phyloP scores from a whole-genome alignment of 331 rosid genomes.

The Malus hybrid region DNA sequence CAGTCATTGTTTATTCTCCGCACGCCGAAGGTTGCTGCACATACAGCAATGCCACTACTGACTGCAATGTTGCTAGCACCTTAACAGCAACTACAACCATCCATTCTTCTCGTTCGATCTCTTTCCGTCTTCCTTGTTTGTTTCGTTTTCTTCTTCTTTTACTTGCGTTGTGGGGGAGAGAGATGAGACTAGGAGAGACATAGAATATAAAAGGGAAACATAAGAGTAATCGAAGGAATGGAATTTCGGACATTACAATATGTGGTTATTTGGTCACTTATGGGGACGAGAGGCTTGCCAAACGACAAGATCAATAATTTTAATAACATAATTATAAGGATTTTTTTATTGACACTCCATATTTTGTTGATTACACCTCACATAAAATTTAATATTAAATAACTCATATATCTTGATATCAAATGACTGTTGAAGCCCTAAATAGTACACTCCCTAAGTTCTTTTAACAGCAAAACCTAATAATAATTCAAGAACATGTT shows the following conservation, averaged over 20 bases:
- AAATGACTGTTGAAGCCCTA: too few relatives aligned
- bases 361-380: too few relatives aligned
- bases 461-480: too few relatives aligned
- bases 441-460: too few relatives aligned
- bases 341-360: too few relatives aligned
- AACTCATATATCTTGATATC: too few relatives aligned
- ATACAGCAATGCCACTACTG: not conserved
- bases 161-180: not conserved
- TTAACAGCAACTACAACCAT: not conserved
- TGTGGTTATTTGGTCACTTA: not conserved
- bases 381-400: too few relatives aligned
- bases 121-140: not conserved
- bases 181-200: not conserved
- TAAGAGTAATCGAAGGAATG: conserved; percentile 8
- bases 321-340: too few relatives aligned
- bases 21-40: not conserved
- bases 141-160: not conserved
- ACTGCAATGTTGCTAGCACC: not conserved
- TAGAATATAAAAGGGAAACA: not conserved
- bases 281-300: not conserved
- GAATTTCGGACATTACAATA: conserved; percentile 7
- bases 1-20: conserved; percentile 20
- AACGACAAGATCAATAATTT: too few relatives aligned
- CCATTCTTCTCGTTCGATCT: not conserved
- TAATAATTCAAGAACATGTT: too few relatives aligned